phyloP scores from a whole-genome alignment of 345 rosid genomes.

The Kernera saxatilis region DNA sequence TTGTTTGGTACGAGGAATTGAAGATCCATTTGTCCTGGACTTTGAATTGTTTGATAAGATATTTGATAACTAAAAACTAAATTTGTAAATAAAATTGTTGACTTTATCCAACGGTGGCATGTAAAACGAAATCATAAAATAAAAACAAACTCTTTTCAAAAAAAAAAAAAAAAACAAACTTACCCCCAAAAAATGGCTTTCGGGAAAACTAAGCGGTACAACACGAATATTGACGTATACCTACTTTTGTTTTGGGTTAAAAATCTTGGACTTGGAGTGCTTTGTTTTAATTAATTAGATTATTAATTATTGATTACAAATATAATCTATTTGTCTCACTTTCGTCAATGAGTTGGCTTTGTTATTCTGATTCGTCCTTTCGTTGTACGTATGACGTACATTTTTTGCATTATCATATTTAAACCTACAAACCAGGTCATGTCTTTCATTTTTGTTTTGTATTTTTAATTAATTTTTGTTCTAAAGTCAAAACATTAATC shows the following conservation, averaged over 20 bases:
- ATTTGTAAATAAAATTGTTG: background rate
- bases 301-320: constrained; percentile 1
- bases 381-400: constrained; percentile 30
- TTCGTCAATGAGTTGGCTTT: constrained; percentile 24
- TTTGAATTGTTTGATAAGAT: too few species aligned
- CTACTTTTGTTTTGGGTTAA: background rate
- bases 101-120: background rate
- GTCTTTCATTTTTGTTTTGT: constrained; percentile 15
- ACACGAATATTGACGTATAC: background rate
- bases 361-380: constrained; percentile 20
- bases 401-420: constrained; percentile 12
- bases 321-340: constrained; percentile 4
- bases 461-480: background rate
- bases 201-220: constrained; percentile 3
- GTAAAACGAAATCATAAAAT: background rate
- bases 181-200: background rate
- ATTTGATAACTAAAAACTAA: background rate
- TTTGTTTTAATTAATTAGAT: background rate
- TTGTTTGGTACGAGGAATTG: background rate
- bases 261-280: constrained; percentile 3
- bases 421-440: constrained; percentile 8
- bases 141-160: background rate
- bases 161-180: background rate
- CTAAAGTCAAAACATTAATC: constrained; percentile 27
- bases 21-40: background rate